Percentiles rank a stretch among this genome's conserved stretches.
Evolutionary conservation across 106 monocot species (phyloP).

Genomic region (Agapanthus africanus): DNA sequence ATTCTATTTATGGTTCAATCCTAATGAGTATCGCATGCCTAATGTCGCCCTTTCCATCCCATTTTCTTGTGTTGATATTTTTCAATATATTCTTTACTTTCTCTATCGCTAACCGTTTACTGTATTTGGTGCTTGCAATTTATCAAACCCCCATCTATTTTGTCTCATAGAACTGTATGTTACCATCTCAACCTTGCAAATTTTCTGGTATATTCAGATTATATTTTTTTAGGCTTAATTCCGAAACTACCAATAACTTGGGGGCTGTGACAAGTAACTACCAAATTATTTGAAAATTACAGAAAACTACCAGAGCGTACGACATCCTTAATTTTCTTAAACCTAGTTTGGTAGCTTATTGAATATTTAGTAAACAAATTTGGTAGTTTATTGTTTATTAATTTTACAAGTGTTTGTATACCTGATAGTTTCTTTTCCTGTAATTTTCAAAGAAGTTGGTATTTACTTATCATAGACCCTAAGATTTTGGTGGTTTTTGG

Average conservation of each 20-base stretch:
- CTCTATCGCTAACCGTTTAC: not conserved
- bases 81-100: not conserved
- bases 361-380: too few relatives aligned
- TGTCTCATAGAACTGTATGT: too few relatives aligned
- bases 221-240: too few relatives aligned
- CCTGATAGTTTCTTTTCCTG: not conserved
- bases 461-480: too few relatives aligned
- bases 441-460: too few relatives aligned
- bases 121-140: not conserved
- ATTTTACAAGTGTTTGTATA: not conserved
- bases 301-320: not conserved
- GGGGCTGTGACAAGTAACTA: too few relatives aligned
- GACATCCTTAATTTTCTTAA: not conserved
- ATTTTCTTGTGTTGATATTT: not conserved
- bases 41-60: not conserved
- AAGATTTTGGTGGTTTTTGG: too few relatives aligned
- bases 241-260: too few relatives aligned
- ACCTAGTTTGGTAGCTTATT: not conserved
- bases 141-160: not conserved
- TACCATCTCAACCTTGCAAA: too few relatives aligned
- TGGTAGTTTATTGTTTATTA: too few relatives aligned
- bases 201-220: too few relatives aligned
- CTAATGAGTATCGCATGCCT: not conserved
- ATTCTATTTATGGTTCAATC: not conserved
- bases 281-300: too few relatives aligned